Base-by-base conservation (phyloP, 2,329 filamentous ascomycete genomes). In the Fusarium kyushuense region DNA sequence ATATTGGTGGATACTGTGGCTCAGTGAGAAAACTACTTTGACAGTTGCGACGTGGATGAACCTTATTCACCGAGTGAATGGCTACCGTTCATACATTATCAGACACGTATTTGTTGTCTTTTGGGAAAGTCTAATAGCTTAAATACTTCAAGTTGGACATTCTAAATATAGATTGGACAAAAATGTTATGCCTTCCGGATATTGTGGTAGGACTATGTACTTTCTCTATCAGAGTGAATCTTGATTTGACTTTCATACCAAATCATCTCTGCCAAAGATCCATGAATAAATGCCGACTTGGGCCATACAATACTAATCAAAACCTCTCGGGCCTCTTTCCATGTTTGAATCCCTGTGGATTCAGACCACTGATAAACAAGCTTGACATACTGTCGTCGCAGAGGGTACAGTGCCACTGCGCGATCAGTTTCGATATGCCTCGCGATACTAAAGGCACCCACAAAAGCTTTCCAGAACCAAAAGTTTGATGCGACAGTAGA, bases 401-500 rank as follows among this genome's bases (percentile, higher is more conserved):
- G 11, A 30, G 41, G 17, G 7, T 45, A 14, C 3, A 45, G 11
- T 2, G 7, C 4, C 41, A 13, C 13, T 30, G 27, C 11, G n/a
- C 11, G 17, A 45, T 45, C n/a, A 19, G 2, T 6, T 2, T 30
- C 27, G 4, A 45, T 29, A 14, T 45, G 42, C n/a, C n/a, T 30
- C 5, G 27, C 42, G 9, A 30, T 0, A 7, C 42, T 45, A 14
- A 45, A 45, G 5, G 42, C 42, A 19, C 42, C 42, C 12, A 45
- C 42, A 4, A 45, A 45, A 4, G 42, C 27, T n/a, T 45, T 45
- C 42, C 42, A 45, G 27, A 45, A 45, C 42, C 42, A 45, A 19
- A 45, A 19, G 8, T 30, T 29, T 6, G 42, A 45, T 21, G n/a
- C 13, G 2, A 9, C 12, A 1, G 17, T 30, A 30, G 42, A 21